Evolutionary conservation across 2,329 filamentous ascomycete species (phyloP), one percentile per base, ranked within the genome.

Genomic region (Arthrobotrys megalospora): DNA sequence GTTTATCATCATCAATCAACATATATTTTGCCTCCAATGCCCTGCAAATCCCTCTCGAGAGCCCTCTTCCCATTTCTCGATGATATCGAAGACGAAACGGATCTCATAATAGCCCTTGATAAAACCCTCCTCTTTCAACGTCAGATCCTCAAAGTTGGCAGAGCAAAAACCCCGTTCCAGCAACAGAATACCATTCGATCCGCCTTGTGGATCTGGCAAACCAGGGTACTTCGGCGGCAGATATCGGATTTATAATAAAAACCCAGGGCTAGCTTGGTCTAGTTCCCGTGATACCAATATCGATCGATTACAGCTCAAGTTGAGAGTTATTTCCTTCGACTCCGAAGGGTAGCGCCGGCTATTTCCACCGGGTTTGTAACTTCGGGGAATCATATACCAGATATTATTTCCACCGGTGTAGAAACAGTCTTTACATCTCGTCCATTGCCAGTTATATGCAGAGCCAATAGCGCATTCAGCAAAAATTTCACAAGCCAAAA

Each of bases 11-110:
- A 28, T 2, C 24, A 28, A 28, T 28, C 24, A 28, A 28, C 24
- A 28, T 28, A 28, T 28, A 2, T 2, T 28, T 28, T 28, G 24
- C 36, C 6, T 28, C 48, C 8, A 11, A 76, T 76, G 65, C 64
- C 72, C 6, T 76, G 72, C 36, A 76, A 69, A 41, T 32, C 47
- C n/a, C 41, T 14, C 21, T 76, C 72, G 10, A 50, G 72, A 41
- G 55, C 72, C 12, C 60, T 76, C 41, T 76, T 58, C 38, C 64
- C 43, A 14, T 76, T 41, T 24, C 55, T 76, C 47, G 72, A 76
- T 24, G 6, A 0, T 7, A 38, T 65, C 41, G 41, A 28, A 7
- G 43, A 69, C 19, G 6, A 16, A 38, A 24, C 50, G 5, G 64
- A 76, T 12, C 36, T 76, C 32, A 38, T 53, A 2, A 6, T 41